Base-by-base conservation (phyloP, 2,329 filamentous ascomycete genomes). In the Xylariaceae sp. region DNA sequence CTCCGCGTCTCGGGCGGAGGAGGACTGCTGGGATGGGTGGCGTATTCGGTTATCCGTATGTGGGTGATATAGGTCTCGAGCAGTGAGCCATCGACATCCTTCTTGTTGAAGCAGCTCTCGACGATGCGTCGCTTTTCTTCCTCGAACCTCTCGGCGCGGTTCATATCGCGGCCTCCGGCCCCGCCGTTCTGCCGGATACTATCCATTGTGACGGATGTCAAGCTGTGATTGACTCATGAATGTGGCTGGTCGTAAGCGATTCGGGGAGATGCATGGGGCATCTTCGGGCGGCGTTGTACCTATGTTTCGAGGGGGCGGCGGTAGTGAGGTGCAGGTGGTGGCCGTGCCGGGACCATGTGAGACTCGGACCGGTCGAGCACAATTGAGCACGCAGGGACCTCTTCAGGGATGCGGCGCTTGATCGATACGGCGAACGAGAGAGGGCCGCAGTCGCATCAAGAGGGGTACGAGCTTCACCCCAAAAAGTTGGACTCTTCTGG, bases 1-100 rank as follows among this genome's bases (percentile, higher is more conserved):
- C 72, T 66, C 46, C 72, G 67, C n/a, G 81, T 77, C 45, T 82
- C 79, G 3, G 86, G 86, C 3, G 92, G 89, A 33, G 92, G 82
- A 21, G 92, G 92, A 23, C 74, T 72, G 15, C 88, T 89, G 12
- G 90, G 88, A 59, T 89, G 80, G 25, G 76, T 72, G 37, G 80
- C 79, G 68, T 86, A 94, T 65, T 98, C 92, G 46, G 77, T 78
- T 52, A 98, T 88, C 52, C 82, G 77, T 50, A 96, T 89, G 57
- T 98, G 92, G 15, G 92, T 98, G 52, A 98, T 98, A 65, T 98
- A 98, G 21, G 88, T 95, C 65, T 98, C 92, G 47, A 80, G 68
- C 47, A 85, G 82, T 87, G 86, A 82, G 46, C 89, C 89, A 62
- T 94, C 85, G 26, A 77, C 72, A 56, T 96, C 92, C 52, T 80